These are phyloP conservation scores for Fusarium temperatum DNA, from an alignment of 2,329 filamentous ascomycete genomes.

Conservation along the genomic window DNA sequence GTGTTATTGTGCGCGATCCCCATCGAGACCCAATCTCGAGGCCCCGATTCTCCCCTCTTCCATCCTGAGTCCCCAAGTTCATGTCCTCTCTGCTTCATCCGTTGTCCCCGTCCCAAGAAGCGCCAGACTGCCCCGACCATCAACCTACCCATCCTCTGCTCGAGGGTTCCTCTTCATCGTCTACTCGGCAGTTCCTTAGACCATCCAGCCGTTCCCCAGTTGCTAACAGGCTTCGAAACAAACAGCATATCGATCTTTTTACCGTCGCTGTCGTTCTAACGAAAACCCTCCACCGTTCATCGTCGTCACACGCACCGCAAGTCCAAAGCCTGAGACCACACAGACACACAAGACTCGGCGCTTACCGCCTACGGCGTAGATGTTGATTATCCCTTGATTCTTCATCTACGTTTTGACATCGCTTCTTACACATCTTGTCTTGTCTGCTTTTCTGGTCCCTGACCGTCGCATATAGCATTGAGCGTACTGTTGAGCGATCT, in stretches of 20 bases:
- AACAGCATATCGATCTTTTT: conserved; percentile 9
- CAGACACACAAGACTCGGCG: conserved; percentile 42
- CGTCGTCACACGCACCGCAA: conserved; percentile 46
- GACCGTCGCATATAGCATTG: conserved; percentile 40
- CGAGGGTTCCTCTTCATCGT: conserved; percentile 13
- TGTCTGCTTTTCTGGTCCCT: conserved; percentile 34
- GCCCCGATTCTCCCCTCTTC: conserved; percentile 37
- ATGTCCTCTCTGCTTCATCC: conserved; percentile 39
- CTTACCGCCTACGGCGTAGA: conserved; percentile 47
- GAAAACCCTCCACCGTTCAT: conserved; percentile 31
- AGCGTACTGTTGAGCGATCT: conserved; percentile 42
- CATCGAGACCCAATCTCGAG: conserved; percentile 39
- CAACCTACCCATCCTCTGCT: conserved; percentile 22
- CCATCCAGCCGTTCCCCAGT: conserved; percentile 10
- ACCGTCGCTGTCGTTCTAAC: conserved; percentile 31
- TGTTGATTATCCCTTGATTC: conserved; percentile 42
- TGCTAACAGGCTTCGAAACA: conserved; percentile 35
- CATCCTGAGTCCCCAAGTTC: conserved; percentile 32
- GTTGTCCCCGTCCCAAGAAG: conserved; percentile 37
- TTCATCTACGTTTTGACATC: conserved; percentile 32
- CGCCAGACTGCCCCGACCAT: conserved; percentile 35
- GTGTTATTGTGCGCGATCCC: conserved; percentile 50
- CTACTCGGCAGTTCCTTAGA: conserved; percentile 9
- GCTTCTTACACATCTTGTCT: conserved; percentile 26
- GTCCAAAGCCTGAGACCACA: conserved; percentile 40